Conservation (phyloP, 2,329 filamentous ascomycete species). For the Corynespora cassiicola region DNA sequence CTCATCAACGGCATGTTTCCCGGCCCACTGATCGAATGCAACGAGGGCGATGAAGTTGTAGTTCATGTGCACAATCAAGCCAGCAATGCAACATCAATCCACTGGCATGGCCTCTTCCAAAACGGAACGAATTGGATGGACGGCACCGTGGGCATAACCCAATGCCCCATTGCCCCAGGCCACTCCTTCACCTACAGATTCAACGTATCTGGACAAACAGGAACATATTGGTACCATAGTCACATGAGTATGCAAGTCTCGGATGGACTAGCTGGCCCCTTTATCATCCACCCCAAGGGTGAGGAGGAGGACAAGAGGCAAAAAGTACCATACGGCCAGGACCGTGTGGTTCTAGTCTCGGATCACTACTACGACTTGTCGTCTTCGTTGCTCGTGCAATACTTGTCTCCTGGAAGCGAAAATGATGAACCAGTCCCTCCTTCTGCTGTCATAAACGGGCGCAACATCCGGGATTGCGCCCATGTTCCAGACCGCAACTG, state of each 20-base stretch:
- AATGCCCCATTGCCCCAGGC: conserved; percentile 64
- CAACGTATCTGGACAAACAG: conserved; percentile 43
- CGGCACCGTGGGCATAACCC: conserved; percentile 59
- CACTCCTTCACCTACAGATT: conserved; percentile 36
- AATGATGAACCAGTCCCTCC: conserved; percentile 64
- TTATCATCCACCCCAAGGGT: conserved; percentile 43
- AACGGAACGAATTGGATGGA: conserved; percentile 54
- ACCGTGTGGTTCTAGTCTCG: conserved; percentile 68
- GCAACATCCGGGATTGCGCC: conserved; percentile 45
- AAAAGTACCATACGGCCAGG: conserved; percentile 53
- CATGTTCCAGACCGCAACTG: conserved; percentile 45
- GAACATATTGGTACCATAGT: conserved; percentile 42
- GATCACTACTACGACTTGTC: conserved; percentile 71
- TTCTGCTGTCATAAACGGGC: conserved; percentile 52
- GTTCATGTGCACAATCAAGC: conserved; percentile 64
- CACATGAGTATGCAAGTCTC: conserved; percentile 52
- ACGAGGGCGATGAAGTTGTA: conserved; percentile 70
- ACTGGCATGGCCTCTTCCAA: conserved; percentile 69
- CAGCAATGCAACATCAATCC: conserved; percentile 66
- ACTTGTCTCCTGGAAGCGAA: conserved; percentile 57
- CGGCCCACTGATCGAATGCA: conserved; percentile 48
- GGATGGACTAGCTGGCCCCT: conserved; percentile 48
- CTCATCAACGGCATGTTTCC: conserved; percentile 50
- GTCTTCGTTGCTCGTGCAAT: conserved; percentile 57
- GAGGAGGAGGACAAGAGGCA: conserved; percentile 51